Conservation (phyloP, 108 stramenopile species). For the Skeletonema potamos region DNA sequence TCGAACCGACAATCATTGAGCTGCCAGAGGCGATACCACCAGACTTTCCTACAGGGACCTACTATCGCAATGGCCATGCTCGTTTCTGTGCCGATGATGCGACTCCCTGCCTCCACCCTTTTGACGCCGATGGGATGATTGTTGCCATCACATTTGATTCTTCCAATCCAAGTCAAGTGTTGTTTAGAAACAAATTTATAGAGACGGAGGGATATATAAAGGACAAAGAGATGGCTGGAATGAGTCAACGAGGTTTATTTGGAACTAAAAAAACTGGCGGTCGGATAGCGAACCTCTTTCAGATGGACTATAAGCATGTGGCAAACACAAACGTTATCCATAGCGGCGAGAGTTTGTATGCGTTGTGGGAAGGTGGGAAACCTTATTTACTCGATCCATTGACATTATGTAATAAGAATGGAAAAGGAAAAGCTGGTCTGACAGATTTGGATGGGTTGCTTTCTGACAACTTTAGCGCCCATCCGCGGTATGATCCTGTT, state of each 20-base stretch:
- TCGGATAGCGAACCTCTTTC: slow-evolving; percentile 24
- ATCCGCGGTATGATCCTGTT: slow-evolving; percentile 46
- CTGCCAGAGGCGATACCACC: slow-evolving; percentile 18
- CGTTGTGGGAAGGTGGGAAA: slow-evolving; percentile 55
- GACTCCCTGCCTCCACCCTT: slow-evolving; percentile 21
- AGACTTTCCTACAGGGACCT: slow-evolving; percentile 48
- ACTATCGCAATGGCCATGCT: slow-evolving; percentile 48
- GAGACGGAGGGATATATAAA: slow-evolving; percentile 43
- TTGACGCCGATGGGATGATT: slow-evolving; percentile 49
- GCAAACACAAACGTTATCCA: slow-evolving; percentile 51
- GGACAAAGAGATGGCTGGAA: slow-evolving; percentile 26
- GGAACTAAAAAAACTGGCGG: slow-evolving; percentile 45
- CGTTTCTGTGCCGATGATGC: slow-evolving; percentile 40
- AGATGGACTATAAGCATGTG: slow-evolving; percentile 45
- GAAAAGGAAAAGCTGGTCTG: slow-evolving; percentile 3
- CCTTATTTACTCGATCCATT: slow-evolving; percentile 51
- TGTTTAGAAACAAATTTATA: slow-evolving; percentile 49
- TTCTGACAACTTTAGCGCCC: slow-evolving; percentile 37
- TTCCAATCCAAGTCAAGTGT: background rate
- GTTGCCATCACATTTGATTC: slow-evolving; percentile 40
- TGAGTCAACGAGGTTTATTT: slow-evolving; percentile 46
- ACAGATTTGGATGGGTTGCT: slow-evolving; percentile 37
- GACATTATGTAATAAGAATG: slow-evolving; percentile 38
- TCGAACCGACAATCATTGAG: slow-evolving; percentile 9
- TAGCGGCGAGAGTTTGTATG: slow-evolving; percentile 30